Evolutionary conservation across 495 filamentous ascomycete species (phyloP).

Genomic region (Saxophila tyrrhenica): DNA sequence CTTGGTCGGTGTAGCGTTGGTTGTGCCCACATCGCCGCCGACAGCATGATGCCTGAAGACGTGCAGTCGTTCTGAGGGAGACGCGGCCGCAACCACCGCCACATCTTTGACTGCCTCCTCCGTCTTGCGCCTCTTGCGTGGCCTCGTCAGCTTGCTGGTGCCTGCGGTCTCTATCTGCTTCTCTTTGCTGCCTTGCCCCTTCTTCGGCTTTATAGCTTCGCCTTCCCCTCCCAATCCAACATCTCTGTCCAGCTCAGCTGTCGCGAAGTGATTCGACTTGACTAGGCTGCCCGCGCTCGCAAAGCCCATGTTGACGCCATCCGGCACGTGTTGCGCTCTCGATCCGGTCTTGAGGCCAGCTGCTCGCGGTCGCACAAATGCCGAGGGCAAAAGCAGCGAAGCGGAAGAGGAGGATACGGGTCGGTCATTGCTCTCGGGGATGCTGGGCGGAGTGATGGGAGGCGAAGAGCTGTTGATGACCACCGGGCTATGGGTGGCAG

Average conservation of each 20-base stretch:
- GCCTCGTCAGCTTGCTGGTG: background rate
- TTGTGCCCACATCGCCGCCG: too few relatives aligned
- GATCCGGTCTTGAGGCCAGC: background rate
- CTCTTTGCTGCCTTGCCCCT: background rate
- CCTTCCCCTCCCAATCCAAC: background rate
- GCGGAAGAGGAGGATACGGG: background rate
- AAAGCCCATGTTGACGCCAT: background rate
- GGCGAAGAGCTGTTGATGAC: conserved; percentile 1
- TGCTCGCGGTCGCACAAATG: background rate
- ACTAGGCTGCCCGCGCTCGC: background rate
- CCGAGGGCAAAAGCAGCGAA: background rate
- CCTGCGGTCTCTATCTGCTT: background rate
- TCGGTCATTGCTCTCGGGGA: background rate
- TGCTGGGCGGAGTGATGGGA: background rate
- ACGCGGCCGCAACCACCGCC: too few relatives aligned
- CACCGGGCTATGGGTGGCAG: background rate
- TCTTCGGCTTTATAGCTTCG: background rate
- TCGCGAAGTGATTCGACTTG: background rate
- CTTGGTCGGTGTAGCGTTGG: too few relatives aligned
- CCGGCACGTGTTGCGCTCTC: background rate
- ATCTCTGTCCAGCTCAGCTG: background rate
- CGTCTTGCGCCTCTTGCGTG: background rate
- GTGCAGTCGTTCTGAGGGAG: too few relatives aligned
- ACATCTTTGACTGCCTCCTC: background rate
- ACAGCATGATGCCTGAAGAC: background rate